Base-by-base conservation (phyloP, 495 filamentous ascomycete genomes). In the Entonaema liquescens region DNA sequence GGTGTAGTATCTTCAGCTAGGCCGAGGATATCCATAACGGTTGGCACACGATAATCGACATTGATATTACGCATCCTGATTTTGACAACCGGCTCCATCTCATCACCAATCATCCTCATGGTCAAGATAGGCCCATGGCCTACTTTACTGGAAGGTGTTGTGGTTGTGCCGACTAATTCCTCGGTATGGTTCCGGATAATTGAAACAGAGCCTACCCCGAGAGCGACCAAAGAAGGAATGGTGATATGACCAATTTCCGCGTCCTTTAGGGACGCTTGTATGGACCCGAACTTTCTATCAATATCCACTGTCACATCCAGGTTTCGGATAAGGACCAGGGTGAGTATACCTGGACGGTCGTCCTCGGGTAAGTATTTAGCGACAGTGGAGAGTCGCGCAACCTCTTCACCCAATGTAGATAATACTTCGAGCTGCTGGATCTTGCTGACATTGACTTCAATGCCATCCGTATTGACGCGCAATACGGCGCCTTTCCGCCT, bases 331-430 rank as follows among this genome's bases (percentile, higher is more conserved):
- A 87, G 79, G 9, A 85, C 82, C 15, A 98, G 80, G 6, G 90
- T 94, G 35, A 99, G 79, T 28, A 98, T 81, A 0, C 96, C 96
- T 13, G 96, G 96, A 0, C 95, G 89, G 67, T 98, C 95, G 80
- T 98, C 96, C 75, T 98, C 94, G 0, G 96, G 94, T 4, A 99
- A 83, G 74, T 98, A 98, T 74, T 97, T 98, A 12, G 95, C 87
- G 26, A 98, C 93, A 6, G 89, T 95, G 11, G 93, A 91, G 5
- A 98, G 82, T 71, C 89, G 90, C 13, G 90, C 84, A 35, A 98
- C 64, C 74, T 99, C 96, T 44, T 91, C 88, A 1, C 85, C 88
- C 5, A 99, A 84, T 17, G 83, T 83, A n/a, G 89, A 82, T 6
- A 99, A 79, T 44, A 84, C 84, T 17, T 83, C 78, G 12, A 97